phyloP scores from a whole-genome alignment of 176 grass and related monocot species.

The Themeda triandra region DNA sequence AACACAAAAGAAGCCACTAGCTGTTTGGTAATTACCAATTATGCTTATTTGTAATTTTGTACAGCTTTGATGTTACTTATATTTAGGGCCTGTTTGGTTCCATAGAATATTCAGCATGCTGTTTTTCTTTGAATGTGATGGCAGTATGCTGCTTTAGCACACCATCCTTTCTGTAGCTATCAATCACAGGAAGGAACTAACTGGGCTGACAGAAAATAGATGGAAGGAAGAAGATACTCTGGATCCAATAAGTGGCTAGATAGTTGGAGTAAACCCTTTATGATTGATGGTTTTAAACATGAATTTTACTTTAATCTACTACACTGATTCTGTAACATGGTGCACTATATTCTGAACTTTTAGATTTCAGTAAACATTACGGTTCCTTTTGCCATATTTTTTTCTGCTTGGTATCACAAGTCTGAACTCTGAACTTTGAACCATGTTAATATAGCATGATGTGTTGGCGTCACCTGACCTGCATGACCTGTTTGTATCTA shows the following conservation, averaged over 20 bases:
- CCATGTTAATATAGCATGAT: too few species aligned
- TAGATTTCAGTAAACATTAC: too few species aligned
- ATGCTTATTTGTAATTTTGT: neutral
- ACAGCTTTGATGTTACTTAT: neutral
- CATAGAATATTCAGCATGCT: too few species aligned
- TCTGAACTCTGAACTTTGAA: too few species aligned
- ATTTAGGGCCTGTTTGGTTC: too few species aligned
- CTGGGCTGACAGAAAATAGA: slow-evolving; percentile 44
- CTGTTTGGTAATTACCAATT: neutral
- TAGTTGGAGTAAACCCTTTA: neutral
- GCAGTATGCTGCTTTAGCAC: too few species aligned
- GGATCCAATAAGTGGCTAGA: neutral
- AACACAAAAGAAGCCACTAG: neutral
- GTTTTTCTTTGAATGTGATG: too few species aligned
- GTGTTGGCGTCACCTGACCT: too few species aligned
- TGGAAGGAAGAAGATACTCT: slow-evolving; percentile 47
- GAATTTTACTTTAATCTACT: neutral
- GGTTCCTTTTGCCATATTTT: too few species aligned
- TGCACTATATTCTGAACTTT: too few species aligned
- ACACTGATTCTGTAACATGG: neutral
- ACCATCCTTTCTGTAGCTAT: neutral
- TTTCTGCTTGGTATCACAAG: too few species aligned
- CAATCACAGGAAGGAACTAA: neutral
- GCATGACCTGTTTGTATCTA: too few species aligned
- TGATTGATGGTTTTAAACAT: neutral